These are phyloP conservation scores for Aspergillus arachidicola DNA, from an alignment of 2,329 filamentous ascomycete genomes.

Conservation along the genomic window DNA sequence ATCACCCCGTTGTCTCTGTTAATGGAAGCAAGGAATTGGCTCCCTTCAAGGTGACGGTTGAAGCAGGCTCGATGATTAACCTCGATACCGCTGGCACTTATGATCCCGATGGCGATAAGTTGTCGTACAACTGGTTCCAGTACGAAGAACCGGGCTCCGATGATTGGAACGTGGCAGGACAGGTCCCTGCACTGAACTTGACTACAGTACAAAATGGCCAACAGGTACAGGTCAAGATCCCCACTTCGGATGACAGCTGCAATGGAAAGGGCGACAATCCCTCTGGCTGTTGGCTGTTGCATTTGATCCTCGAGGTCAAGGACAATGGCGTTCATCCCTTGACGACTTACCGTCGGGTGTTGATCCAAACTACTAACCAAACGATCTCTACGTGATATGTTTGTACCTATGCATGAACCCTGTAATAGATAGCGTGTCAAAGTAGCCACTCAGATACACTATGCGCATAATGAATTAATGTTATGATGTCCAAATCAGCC, in stretches of 20 bases:
- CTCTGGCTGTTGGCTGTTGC: not conserved
- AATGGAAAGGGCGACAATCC: not conserved
- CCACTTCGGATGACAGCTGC: not conserved
- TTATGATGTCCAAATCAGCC: not conserved
- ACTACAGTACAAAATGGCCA: not conserved
- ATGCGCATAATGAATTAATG: not conserved
- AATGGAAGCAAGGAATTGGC: slow-evolving; percentile 13
- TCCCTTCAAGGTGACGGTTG: not conserved
- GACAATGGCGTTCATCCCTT: not conserved
- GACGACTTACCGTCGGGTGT: not conserved
- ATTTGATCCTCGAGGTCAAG: not conserved
- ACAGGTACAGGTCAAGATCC: not conserved
- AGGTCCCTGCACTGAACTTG: not conserved
- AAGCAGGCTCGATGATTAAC: not conserved
- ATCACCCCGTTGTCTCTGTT: slow-evolving; percentile 23
- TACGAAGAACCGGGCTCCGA: slow-evolving; percentile 4
- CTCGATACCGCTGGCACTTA: not conserved
- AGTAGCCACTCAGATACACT: not conserved
- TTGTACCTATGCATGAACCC: not conserved
- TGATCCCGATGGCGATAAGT: slow-evolving; percentile 6
- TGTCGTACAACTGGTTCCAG: slow-evolving; percentile 9
- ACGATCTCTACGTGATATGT: not conserved
- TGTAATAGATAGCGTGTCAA: not conserved
- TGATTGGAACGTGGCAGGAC: not conserved
- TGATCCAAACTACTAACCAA: not conserved